Percentiles rank a stretch among this genome's conserved stretches.
These are phyloP conservation scores for Alternaria incomplexa DNA, from an alignment of 2,329 filamentous ascomycete species.

Conservation along the genomic window DNA sequence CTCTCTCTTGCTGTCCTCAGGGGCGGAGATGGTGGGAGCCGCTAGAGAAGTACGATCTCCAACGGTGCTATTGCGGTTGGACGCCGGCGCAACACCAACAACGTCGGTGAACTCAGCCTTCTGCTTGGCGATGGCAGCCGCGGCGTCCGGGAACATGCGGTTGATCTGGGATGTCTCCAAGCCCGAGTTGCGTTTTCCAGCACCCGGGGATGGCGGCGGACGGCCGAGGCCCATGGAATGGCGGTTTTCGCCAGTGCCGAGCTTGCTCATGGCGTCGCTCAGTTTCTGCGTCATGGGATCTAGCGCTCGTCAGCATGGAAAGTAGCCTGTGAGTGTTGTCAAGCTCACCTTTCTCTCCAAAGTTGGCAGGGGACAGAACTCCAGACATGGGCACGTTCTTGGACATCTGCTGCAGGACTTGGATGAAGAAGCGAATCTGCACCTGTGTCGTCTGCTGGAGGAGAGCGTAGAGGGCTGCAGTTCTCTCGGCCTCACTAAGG, in stretches of 20 bases:
- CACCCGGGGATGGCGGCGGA: constrained; percentile 73
- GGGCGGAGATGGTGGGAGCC: constrained; percentile 75
- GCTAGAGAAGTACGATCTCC: constrained; percentile 77
- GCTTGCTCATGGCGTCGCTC: constrained; percentile 94
- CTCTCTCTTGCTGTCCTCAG: constrained; percentile 69
- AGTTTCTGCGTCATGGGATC: constrained; percentile 97
- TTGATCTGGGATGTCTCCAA: constrained; percentile 93
- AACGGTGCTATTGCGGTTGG: constrained; percentile 88
- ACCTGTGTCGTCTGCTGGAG: constrained; percentile 98
- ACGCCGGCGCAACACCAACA: constrained; percentile 85
- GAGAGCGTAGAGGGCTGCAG: constrained; percentile 91
- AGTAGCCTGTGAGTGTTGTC: not conserved
- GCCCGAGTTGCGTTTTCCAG: constrained; percentile 86
- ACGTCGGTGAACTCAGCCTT: constrained; percentile 97
- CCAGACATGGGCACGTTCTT: constrained; percentile 98
- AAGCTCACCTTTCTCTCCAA: constrained; percentile 82
- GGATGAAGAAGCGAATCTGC: constrained; percentile 98
- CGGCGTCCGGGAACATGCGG: constrained; percentile 98
- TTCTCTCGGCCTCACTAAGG: constrained; percentile 93
- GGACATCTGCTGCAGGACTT: constrained; percentile 98
- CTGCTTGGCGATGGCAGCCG: constrained; percentile 96
- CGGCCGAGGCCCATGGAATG: constrained; percentile 78
- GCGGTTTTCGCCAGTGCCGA: constrained; percentile 84
- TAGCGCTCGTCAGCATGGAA: constrained; percentile 50
- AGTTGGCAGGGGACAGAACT: constrained; percentile 90